phyloP scores from a whole-genome alignment of 139 green algal species.

The Pleodorina starrii region DNA sequence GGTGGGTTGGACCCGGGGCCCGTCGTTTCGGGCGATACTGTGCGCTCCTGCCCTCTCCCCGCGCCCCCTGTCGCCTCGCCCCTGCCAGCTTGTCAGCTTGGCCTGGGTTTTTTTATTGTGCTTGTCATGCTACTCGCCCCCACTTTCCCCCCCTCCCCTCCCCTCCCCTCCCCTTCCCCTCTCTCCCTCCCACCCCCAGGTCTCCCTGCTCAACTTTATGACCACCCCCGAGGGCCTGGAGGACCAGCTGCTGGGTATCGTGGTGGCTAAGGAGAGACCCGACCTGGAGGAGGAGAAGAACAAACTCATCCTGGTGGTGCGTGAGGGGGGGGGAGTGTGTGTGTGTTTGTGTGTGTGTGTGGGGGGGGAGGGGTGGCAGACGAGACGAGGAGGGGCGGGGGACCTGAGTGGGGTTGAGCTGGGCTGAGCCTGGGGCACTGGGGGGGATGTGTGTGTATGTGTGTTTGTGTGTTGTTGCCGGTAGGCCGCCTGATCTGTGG shows the following conservation, averaged over 20 bases:
- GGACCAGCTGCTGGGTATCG: constrained; percentile 88
- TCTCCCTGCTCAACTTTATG: constrained; percentile 89
- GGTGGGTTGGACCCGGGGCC: background rate
- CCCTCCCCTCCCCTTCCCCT: too few relatives aligned
- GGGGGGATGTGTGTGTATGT: too few relatives aligned
- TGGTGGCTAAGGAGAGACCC: constrained; percentile 79
- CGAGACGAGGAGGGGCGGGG: too few relatives aligned
- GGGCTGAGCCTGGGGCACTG: too few relatives aligned
- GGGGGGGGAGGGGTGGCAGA: background rate
- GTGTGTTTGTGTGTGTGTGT: too few relatives aligned
- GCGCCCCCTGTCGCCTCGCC: background rate
- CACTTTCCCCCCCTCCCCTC: too few relatives aligned
- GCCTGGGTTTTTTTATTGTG: too few relatives aligned
- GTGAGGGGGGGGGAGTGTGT: background rate
- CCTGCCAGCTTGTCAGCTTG: too few relatives aligned
- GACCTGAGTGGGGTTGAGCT: too few relatives aligned
- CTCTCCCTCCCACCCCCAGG: constrained; percentile 46
- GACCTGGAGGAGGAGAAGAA: constrained; percentile 90
- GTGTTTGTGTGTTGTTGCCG: too few relatives aligned
- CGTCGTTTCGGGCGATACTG: background rate
- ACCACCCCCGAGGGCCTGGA: constrained; percentile 86
- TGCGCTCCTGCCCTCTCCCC: background rate
- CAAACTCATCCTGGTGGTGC: constrained; percentile 77
- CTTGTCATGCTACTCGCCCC: too few relatives aligned
- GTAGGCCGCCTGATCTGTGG: too few relatives aligned